Conservation (phyloP, 352 stramenopile genomes). For the Lagenidium giganteum region DNA sequence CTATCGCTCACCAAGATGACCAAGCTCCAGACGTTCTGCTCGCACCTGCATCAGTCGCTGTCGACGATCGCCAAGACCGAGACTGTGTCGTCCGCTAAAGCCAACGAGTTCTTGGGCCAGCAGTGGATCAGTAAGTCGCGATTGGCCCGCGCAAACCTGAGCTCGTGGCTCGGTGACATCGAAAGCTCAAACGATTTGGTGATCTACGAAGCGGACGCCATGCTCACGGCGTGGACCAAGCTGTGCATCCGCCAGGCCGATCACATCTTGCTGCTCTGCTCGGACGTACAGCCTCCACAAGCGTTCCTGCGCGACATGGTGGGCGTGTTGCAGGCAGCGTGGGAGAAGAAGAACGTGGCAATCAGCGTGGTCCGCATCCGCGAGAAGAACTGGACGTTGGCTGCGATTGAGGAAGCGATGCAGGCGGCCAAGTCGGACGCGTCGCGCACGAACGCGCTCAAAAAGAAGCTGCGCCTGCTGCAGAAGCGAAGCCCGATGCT, state of each 20-base stretch:
- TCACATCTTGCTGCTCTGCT: constrained; percentile 78
- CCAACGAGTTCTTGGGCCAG: constrained; percentile 46
- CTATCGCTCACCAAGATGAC: constrained; percentile 73
- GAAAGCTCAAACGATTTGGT: constrained; percentile 74
- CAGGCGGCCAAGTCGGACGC: constrained; percentile 37
- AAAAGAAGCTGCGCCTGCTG: constrained; percentile 50
- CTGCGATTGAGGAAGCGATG: constrained; percentile 40
- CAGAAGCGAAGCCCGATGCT: constrained; percentile 56
- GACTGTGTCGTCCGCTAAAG: constrained; percentile 69
- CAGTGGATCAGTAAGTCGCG: constrained; percentile 72
- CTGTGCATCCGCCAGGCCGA: constrained; percentile 83
- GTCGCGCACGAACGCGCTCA: constrained; percentile 46
- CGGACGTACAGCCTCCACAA: constrained; percentile 60
- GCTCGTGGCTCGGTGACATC: constrained; percentile 76
- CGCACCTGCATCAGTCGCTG: constrained; percentile 47
- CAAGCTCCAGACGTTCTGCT: constrained; percentile 74
- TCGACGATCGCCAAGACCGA: constrained; percentile 64
- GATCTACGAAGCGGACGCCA: constrained; percentile 73
- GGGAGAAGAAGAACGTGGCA: constrained; percentile 60
- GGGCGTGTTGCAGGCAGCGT: constrained; percentile 54
- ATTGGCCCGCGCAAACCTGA: constrained; percentile 61
- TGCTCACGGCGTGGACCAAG: constrained; percentile 76
- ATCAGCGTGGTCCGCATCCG: constrained; percentile 81
- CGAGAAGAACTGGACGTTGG: constrained; percentile 68
- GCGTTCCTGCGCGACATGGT: constrained; percentile 71